Percentiles rank a stretch among this genome's conserved stretches.
Conservation (phyloP, 768 basidiomycete species). For the Leccinum longicurvipes region DNA sequence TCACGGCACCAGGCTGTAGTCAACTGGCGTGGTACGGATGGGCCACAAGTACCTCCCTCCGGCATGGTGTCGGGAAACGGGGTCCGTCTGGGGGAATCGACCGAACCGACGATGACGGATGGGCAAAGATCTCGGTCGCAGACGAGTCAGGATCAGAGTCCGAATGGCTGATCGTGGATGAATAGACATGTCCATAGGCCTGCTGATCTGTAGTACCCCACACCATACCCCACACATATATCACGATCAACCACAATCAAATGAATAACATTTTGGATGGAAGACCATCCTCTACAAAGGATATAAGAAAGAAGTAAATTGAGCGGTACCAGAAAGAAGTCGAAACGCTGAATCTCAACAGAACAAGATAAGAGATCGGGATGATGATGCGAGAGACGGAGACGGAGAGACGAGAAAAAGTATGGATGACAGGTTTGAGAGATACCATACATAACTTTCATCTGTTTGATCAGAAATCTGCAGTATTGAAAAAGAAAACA, state of each 20-base stretch:
- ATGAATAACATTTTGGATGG: slow-evolving; percentile 27
- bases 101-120: slow-evolving; percentile 50
- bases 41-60: slow-evolving; percentile 34
- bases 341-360: slow-evolving; percentile 25
- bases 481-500: slow-evolving; percentile 24
- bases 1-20: slow-evolving; percentile 63
- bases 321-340: slow-evolving; percentile 15
- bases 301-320: slow-evolving; percentile 25
- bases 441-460: slow-evolving; percentile 34
- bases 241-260: slow-evolving; percentile 9
- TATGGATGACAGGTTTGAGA: slow-evolving; percentile 30
- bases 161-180: slow-evolving; percentile 85
- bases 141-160: slow-evolving; percentile 77
- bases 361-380: slow-evolving; percentile 22
- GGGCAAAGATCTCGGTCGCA: slow-evolving; percentile 66
- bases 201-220: slow-evolving; percentile 15
- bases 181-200: slow-evolving; percentile 28
- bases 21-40: slow-evolving; percentile 50
- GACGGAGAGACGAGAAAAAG: slow-evolving; percentile 24
- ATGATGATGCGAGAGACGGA: slow-evolving; percentile 17
- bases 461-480: slow-evolving; percentile 33
- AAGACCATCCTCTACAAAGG: slow-evolving; percentile 31
- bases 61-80: slow-evolving; percentile 42
- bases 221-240: slow-evolving; percentile 18
- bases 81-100: slow-evolving; percentile 40